Evolutionary conservation across 257 asterid species (phyloP).

Genomic region (Primulina eburnea): DNA sequence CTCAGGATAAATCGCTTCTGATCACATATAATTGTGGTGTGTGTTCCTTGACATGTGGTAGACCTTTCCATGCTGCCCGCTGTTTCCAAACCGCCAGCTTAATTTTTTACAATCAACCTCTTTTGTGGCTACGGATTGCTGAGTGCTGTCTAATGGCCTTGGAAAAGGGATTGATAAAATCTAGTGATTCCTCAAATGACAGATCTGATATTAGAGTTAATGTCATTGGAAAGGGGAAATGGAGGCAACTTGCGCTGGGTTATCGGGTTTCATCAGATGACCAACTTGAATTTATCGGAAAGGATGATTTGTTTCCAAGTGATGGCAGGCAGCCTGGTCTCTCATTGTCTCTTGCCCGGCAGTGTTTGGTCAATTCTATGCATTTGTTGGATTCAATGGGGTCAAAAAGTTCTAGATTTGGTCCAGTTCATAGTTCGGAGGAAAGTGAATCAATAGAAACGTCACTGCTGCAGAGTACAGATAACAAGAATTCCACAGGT

Average conservation of each 20-base stretch:
- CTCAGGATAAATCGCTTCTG: slow-evolving; percentile 65
- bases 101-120: slow-evolving; percentile 59
- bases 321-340: slow-evolving; percentile 46
- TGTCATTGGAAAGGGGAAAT: slow-evolving; percentile 84
- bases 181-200: slow-evolving; percentile 32
- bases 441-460: slow-evolving; percentile 50
- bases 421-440: slow-evolving; percentile 30
- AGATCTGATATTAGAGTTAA: slow-evolving; percentile 47
- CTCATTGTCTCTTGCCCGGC: slow-evolving; percentile 61
- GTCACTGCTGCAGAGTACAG: slow-evolving; percentile 28
- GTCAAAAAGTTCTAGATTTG: slow-evolving; percentile 36
- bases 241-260: slow-evolving; percentile 71
- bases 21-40: slow-evolving; percentile 77
- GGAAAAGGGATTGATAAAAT: slow-evolving; percentile 63
- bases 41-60: slow-evolving; percentile 70
- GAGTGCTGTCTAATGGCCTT: slow-evolving; percentile 91
- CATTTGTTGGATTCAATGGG: slow-evolving; percentile 53
- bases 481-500: slow-evolving; percentile 32
- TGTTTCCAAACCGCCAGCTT: slow-evolving; percentile 66
- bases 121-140: slow-evolving; percentile 78
- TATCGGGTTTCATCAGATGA: slow-evolving; percentile 36
- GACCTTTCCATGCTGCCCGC: slow-evolving; percentile 69
- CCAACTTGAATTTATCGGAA: slow-evolving; percentile 26
- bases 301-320: slow-evolving; percentile 30
- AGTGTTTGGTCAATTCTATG: slow-evolving; percentile 70